Percentiles rank a stretch among this genome's conserved stretches.
Evolutionary conservation across 139 green algal genomes (phyloP).

Genomic region (Bryopsis sp.): DNA sequence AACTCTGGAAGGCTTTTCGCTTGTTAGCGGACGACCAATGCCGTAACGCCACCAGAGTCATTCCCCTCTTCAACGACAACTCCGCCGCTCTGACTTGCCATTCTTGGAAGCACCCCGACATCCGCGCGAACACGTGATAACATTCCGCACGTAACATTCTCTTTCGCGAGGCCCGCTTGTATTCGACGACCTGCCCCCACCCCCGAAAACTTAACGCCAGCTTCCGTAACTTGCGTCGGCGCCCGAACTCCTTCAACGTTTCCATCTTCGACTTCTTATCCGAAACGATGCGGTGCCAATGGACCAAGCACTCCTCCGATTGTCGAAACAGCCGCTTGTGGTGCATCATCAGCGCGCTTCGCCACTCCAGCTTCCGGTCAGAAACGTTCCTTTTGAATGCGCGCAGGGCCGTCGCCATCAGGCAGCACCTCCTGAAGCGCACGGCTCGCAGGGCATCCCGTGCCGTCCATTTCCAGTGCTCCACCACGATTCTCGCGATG

Average conservation of each 20-base stretch:
- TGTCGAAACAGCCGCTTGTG: neutral
- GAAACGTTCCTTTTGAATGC: neutral
- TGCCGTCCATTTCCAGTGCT: constrained; percentile 36
- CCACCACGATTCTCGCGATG: constrained; percentile 32
- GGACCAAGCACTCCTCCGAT: neutral
- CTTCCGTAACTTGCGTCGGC: neutral
- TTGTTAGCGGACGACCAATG: neutral
- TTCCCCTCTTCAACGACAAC: neutral
- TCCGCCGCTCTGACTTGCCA: neutral
- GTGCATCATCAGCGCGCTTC: neutral
- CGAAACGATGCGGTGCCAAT: neutral
- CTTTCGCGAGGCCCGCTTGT: neutral
- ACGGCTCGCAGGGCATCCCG: constrained; percentile 21
- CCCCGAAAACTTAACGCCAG: neutral
- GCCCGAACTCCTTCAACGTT: neutral
- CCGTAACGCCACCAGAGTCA: neutral
- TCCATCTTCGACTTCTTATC: neutral
- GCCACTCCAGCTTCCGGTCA: neutral
- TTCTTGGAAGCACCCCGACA: neutral
- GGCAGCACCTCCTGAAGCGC: constrained; percentile 3
- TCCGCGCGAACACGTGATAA: neutral
- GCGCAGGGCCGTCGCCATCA: neutral
- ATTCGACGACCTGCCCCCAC: neutral
- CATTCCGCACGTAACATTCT: neutral
- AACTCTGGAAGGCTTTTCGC: neutral